Evolutionary conservation across 1,284 basidiomycete genomes (phyloP).

Genomic region (Heterobasidion occidentale): DNA sequence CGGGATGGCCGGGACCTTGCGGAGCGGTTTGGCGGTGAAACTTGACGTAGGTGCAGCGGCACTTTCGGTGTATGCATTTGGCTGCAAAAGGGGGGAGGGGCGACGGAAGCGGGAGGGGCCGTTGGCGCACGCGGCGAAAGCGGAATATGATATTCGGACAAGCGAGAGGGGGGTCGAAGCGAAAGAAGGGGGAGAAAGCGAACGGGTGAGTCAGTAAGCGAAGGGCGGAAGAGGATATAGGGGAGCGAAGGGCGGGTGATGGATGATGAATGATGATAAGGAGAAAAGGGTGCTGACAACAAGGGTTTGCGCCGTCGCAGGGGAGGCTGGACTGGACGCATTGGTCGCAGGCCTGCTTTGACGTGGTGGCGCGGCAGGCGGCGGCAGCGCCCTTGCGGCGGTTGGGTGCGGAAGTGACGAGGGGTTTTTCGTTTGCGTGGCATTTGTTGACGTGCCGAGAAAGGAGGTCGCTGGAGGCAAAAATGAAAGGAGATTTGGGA

Average conservation of each 20-base stretch:
- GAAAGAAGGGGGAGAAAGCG: background rate
- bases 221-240: conserved; percentile 2
- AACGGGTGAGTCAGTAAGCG: background rate
- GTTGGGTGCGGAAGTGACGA: conserved; percentile 30
- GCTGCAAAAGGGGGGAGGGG: conserved; percentile 31
- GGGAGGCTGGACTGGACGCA: conserved; percentile 76
- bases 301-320: conserved; percentile 78
- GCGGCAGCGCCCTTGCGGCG: conserved; percentile 53
- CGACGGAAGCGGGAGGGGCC: too few species aligned
- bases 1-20: conserved; percentile 55
- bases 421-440: conserved; percentile 67
- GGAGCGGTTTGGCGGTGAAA: conserved; percentile 78
- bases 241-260: background rate
- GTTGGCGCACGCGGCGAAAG: too few species aligned
- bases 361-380: conserved; percentile 63
- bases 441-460: conserved; percentile 88
- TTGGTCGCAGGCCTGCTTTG: conserved; percentile 80
- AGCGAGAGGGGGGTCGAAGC: too few species aligned
- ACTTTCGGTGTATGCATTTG: conserved; percentile 71
- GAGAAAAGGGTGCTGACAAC: conserved; percentile 40
- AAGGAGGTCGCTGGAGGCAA: conserved; percentile 60
- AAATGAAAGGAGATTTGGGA: background rate
- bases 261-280: background rate
- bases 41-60: conserved; percentile 78
- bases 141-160: background rate